These are phyloP conservation scores for Acacia concinna DNA, from an alignment of 331 rosid species.

Conservation along the genomic window DNA sequence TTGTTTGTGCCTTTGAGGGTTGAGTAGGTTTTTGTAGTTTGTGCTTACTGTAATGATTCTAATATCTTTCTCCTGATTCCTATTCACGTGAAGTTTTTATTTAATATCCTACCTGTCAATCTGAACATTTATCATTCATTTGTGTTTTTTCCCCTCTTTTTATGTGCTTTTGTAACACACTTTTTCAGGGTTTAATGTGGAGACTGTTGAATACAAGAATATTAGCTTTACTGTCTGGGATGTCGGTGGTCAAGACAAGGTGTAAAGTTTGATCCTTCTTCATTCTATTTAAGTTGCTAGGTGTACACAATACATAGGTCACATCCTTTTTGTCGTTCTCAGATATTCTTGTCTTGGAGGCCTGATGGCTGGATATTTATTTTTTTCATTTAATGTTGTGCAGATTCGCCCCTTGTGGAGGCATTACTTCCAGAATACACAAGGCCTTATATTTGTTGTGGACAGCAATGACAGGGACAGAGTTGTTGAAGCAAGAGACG, in stretches of 20 bases:
- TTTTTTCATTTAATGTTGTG: slow-evolving; percentile 3
- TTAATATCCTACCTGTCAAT: not conserved
- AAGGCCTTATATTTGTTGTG: slow-evolving; percentile 85
- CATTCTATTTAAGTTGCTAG: not conserved
- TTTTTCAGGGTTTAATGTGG: slow-evolving; percentile 76
- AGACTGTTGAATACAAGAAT: slow-evolving; percentile 86
- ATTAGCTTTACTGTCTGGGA: slow-evolving; percentile 95
- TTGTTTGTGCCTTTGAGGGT: not conserved
- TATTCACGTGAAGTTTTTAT: not conserved
- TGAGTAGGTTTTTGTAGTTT: not conserved
- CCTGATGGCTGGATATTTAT: not conserved
- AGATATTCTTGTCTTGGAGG: not conserved
- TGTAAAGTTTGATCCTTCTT: slow-evolving; percentile 32
- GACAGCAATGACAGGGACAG: slow-evolving; percentile 95
- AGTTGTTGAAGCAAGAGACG: slow-evolving; percentile 89
- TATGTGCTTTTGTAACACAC: not conserved
- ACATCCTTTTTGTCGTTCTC: not conserved
- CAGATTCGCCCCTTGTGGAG: slow-evolving; percentile 96
- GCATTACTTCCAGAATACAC: slow-evolving; percentile 93
- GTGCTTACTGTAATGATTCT: not conserved
- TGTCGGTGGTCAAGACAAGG: slow-evolving; percentile 96
- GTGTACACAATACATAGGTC: not conserved
- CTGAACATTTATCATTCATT: not conserved
- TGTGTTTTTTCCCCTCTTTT: not conserved
- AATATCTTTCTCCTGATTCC: not conserved